A percentile compares a stretch with the other conserved stretches of the same genome.
phyloP scores from a whole-genome alignment of 345 rosid species.

The Eutrema japonicum region DNA sequence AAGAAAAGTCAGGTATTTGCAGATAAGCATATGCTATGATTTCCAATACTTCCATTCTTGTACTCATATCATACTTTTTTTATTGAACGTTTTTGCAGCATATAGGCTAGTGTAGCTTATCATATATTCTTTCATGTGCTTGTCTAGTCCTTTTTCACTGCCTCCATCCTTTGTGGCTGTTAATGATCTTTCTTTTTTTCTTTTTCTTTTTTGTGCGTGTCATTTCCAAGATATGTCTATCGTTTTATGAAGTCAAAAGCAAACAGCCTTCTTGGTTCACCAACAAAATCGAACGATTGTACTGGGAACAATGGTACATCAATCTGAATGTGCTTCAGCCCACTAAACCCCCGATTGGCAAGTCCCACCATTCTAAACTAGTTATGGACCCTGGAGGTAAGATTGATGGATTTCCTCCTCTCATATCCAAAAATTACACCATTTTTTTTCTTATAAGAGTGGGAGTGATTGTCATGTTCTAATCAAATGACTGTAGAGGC shows the following conservation, averaged over 20 bases:
- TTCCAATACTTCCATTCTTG: not conserved
- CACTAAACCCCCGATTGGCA: slow-evolving; percentile 55
- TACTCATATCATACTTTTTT: not conserved
- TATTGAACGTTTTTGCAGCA: not conserved
- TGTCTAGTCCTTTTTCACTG: not conserved
- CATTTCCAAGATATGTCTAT: slow-evolving; percentile 70
- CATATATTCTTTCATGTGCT: not conserved
- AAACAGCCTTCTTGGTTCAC: slow-evolving; percentile 90
- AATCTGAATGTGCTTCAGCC: slow-evolving; percentile 83
- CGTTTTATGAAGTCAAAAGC: slow-evolving; percentile 89
- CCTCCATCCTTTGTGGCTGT: slow-evolving; percentile 3
- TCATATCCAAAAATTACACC: not conserved
- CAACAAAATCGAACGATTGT: slow-evolving; percentile 63
- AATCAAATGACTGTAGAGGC: slow-evolving; percentile 49
- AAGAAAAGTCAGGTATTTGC: slow-evolving; percentile 84
- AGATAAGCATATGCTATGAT: not conserved
- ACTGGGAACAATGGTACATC: slow-evolving; percentile 95
- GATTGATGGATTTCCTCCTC: not conserved
- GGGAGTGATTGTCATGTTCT: slow-evolving; percentile 14
- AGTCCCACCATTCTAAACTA: slow-evolving; percentile 67
- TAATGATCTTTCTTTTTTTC: not conserved
- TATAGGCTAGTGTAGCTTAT: not conserved
- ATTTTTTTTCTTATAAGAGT: not conserved
- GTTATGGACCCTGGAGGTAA: slow-evolving; percentile 74
- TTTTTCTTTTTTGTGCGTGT: not conserved